These are phyloP conservation scores for Pseudogymnoascus sp. DNA, from an alignment of 2,329 filamentous ascomycete species.

Conservation along the genomic window DNA sequence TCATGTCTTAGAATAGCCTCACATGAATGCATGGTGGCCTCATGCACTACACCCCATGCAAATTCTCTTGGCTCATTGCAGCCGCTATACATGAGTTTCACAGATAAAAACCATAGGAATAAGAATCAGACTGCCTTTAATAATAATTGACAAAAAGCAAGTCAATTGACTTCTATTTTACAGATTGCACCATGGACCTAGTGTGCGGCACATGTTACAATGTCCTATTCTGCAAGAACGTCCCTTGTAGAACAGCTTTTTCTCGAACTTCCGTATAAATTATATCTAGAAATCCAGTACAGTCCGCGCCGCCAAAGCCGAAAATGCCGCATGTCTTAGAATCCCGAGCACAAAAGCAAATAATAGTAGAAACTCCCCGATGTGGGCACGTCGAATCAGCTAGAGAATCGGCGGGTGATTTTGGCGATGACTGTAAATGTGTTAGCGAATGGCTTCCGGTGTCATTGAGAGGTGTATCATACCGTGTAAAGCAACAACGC, in stretches of 20 bases:
- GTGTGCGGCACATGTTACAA: not conserved
- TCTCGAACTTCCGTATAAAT: constrained; percentile 7
- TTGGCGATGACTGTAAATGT: constrained; percentile 74
- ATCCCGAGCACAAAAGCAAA: constrained; percentile 3
- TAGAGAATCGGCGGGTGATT: constrained; percentile 77
- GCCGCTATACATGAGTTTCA: not conserved
- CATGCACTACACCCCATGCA: not conserved
- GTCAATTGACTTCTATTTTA: constrained; percentile 6
- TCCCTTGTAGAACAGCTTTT: not conserved
- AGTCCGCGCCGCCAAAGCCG: constrained; percentile 2
- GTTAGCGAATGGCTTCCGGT: constrained; percentile 1
- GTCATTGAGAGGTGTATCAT: constrained; percentile 35
- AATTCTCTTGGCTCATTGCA: not conserved
- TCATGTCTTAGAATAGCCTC: not conserved
- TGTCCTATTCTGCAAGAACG: not conserved
- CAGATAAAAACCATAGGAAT: not conserved
- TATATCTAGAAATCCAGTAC: constrained; percentile 8
- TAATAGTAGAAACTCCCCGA: constrained; percentile 1
- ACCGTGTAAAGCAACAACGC: constrained; percentile 96
- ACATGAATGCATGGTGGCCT: not conserved
- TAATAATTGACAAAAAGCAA: not conserved
- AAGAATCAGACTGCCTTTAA: not conserved
- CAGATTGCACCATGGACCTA: not conserved
- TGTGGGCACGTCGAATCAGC: constrained; percentile 12
- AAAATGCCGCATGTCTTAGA: constrained; percentile 8